These are phyloP conservation scores for Cyberlindnera mrakii DNA, from an alignment of 805 yeast species.

Conservation along the genomic window DNA sequence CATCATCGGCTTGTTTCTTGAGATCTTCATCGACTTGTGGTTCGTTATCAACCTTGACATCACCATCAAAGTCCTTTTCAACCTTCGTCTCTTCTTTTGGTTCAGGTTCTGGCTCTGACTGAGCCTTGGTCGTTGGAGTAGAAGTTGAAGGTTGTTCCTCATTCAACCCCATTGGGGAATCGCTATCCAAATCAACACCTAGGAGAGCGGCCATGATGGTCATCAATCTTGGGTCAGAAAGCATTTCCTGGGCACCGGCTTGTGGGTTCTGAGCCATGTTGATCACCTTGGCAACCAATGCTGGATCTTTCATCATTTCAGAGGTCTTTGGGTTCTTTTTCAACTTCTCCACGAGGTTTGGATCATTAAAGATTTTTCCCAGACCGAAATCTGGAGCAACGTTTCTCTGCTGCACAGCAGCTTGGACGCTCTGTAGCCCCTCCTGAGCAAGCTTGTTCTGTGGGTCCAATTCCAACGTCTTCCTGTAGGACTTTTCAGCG, in stretches of 20 bases:
- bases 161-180: conserved; percentile 18
- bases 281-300: conserved; percentile 62
- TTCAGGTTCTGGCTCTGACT: conserved; percentile 19
- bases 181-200: conserved; percentile 65
- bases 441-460: conserved; percentile 79
- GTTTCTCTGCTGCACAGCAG: conserved; percentile 44
- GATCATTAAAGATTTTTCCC: conserved; percentile 74
- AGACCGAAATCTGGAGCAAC: conserved; percentile 65
- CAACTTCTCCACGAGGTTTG: conserved; percentile 68
- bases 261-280: conserved; percentile 67
- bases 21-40: conserved; percentile 8
- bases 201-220: conserved; percentile 77
- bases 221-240: conserved; percentile 83
- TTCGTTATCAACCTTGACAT: conserved; percentile 19
- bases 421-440: conserved; percentile 68
- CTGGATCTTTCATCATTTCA: conserved; percentile 82
- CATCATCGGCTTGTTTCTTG: conserved; percentile 49
- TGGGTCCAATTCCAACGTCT: conserved; percentile 78
- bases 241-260: conserved; percentile 61
- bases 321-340: conserved; percentile 81
- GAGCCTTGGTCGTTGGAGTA: conserved; percentile 18
- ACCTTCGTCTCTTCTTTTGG: conserved; percentile 22
- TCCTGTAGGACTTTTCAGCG: conserved; percentile 65
- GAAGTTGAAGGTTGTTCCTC: conserved; percentile 18
- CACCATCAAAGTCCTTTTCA: conserved; percentile 33